Evolutionary conservation across 1,284 basidiomycete species (phyloP).

Genomic region (Microbotryum violaceum): DNA sequence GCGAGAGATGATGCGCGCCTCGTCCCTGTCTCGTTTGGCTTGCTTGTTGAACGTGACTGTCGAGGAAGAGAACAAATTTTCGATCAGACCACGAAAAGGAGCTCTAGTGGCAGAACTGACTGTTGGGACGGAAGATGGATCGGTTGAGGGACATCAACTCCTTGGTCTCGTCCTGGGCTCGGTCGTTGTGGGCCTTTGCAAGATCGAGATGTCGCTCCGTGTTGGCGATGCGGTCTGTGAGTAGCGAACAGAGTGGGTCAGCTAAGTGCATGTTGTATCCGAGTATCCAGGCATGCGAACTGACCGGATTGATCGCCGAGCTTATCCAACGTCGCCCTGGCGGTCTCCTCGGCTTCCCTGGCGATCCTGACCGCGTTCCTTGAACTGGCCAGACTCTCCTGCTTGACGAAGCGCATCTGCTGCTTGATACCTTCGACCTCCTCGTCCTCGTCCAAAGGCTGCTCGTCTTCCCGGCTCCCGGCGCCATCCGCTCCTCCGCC

Average conservation of each 20-base stretch:
- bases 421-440: slow-evolving; percentile 95
- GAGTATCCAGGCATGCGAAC: slow-evolving; percentile 32
- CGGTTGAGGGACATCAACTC: slow-evolving; percentile 90
- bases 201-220: slow-evolving; percentile 94
- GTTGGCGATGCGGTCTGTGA: slow-evolving; percentile 63
- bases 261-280: too few relatives aligned
- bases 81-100: not conserved
- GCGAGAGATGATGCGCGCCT: slow-evolving; percentile 76
- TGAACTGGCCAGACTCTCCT: slow-evolving; percentile 83
- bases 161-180: slow-evolving; percentile 86
- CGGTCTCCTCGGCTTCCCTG: slow-evolving; percentile 92
- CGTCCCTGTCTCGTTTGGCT: slow-evolving; percentile 78
- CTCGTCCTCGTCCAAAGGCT: slow-evolving; percentile 59
- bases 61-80: not conserved
- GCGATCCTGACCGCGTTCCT: slow-evolving; percentile 89
- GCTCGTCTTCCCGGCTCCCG: not conserved
- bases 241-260: not conserved
- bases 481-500: not conserved
- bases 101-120: slow-evolving; percentile 28
- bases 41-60: slow-evolving; percentile 46
- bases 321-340: slow-evolving; percentile 70
- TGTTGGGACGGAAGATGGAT: slow-evolving; percentile 87
- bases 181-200: slow-evolving; percentile 76
- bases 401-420: slow-evolving; percentile 82
- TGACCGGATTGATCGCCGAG: slow-evolving; percentile 92